These are phyloP conservation scores for Elaeagnus macrophylla DNA, from an alignment of 306 rosid species.

Conservation along the genomic window DNA sequence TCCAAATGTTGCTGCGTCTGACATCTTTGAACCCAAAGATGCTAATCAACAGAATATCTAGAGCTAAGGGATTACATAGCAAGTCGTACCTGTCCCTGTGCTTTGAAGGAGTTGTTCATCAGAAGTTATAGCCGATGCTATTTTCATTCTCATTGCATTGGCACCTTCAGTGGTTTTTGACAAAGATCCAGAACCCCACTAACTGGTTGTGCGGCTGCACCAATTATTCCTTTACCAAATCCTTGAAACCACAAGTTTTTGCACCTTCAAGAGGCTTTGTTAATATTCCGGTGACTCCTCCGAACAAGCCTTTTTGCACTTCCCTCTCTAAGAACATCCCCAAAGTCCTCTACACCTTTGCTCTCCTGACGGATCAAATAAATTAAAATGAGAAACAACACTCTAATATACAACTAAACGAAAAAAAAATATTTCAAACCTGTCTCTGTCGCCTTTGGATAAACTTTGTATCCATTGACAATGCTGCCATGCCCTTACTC, in stretches of 20 bases:
- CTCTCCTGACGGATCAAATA: conserved; percentile 48
- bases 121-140: conserved; percentile 88
- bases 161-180: conserved; percentile 99
- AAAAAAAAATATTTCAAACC: conserved; percentile 20
- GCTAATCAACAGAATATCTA: too few relatives aligned
- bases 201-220: conserved; percentile 98
- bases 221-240: conserved; percentile 94
- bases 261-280: conserved; percentile 99
- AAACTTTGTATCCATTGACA: conserved; percentile 96
- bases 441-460: conserved; percentile 91
- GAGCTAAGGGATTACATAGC: too few relatives aligned
- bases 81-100: conserved; percentile 86
- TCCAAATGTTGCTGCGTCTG: too few relatives aligned
- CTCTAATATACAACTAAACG: too few relatives aligned
- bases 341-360: conserved; percentile 91
- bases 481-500: conserved; percentile 99
- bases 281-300: conserved; percentile 97
- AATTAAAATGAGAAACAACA: background rate
- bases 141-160: conserved; percentile 97
- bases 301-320: conserved; percentile 93
- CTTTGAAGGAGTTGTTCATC: conserved; percentile 96
- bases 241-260: conserved; percentile 94
- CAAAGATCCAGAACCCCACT: conserved; percentile 96
- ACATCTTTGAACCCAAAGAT: too few relatives aligned
- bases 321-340: conserved; percentile 93